phyloP scores from a whole-genome alignment of 2,329 filamentous ascomycete genomes.

The Phialophora expanda region DNA sequence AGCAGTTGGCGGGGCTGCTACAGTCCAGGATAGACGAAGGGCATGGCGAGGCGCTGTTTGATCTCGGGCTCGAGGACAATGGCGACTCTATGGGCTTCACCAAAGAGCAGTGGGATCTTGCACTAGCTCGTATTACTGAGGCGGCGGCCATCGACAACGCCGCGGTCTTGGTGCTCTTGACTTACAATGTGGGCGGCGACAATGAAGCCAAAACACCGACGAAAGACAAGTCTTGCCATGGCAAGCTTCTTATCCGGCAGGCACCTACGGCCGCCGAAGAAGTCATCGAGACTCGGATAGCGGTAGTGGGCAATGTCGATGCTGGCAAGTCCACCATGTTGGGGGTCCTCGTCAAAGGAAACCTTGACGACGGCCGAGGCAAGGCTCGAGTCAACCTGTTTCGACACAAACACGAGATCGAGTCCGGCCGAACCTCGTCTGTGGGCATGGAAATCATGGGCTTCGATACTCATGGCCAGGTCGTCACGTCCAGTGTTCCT shows the following conservation, averaged over 20 bases:
- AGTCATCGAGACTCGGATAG: constrained; percentile 93
- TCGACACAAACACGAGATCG: constrained; percentile 96
- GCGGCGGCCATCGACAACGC: constrained; percentile 70
- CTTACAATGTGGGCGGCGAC: constrained; percentile 83
- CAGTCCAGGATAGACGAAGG: constrained; percentile 77
- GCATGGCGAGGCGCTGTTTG: constrained; percentile 86
- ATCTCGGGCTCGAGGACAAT: constrained; percentile 88
- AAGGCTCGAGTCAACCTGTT: constrained; percentile 95
- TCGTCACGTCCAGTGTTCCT: constrained; percentile 79
- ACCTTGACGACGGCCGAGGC: constrained; percentile 90
- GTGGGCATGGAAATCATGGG: constrained; percentile 99
- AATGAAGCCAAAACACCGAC: constrained; percentile 70
- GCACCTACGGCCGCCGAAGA: constrained; percentile 76
- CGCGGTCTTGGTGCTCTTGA: constrained; percentile 81
- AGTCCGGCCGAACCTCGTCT: constrained; percentile 91
- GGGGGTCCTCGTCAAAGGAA: constrained; percentile 92
- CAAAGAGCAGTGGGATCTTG: constrained; percentile 74
- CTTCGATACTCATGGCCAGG: constrained; percentile 84
- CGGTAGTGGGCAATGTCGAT: constrained; percentile 96
- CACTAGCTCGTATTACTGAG: constrained; percentile 67
- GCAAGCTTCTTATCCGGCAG: constrained; percentile 85
- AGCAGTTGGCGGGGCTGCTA: constrained; percentile 69
- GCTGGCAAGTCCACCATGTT: constrained; percentile 96
- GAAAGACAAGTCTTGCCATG: constrained; percentile 75
- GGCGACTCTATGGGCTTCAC: constrained; percentile 82